Base-by-base conservation (phyloP, 306 rosid species). In the Prunus mira region DNA sequence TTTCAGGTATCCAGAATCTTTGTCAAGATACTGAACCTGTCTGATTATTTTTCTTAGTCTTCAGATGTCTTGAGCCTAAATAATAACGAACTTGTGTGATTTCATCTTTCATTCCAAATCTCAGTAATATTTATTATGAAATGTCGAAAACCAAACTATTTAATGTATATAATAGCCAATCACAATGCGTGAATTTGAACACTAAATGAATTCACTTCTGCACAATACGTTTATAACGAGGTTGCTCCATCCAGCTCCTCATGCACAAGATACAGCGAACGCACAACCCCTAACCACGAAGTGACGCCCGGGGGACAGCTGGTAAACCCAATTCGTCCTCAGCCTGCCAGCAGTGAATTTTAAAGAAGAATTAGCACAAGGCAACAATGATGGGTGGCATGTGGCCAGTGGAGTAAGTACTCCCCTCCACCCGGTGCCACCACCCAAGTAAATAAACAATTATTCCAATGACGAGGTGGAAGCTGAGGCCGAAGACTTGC, bases 281-380 rank as follows among this genome's bases (percentile, higher is more conserved):
- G 25, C 43, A 38, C 9, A 66, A 60, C 78, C 77, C 46, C 80
- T 84, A 95, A 77, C 83, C 97, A 4, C 97, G 97, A 56, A 95
- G 22, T 2, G 97, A 77, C 72, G 99, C 90, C 75, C 90, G 92
- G 10, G 99, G 97, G 19, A 90, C 97, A 54, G 97, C 77, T n/a
- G 99, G 97, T 78, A 95, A 91, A 62, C 97, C 99, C 74, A 90
- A 65, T 83, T 95, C 97, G 9, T 92, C 97, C 63, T 90, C 93
- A 50, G 77, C 80, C 99, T 95, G 93, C 80, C 78, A 81, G 43
- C 27, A 75, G 45, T 75, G 67, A 72, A 55, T 66, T 67, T 58
- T 67, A 43, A 74, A 82, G 67, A 72, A 83, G 58, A n/a, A 64
- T 77, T 30, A 78, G 61, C 47, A 72, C 3, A 22, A 14, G 60